Base-by-base conservation (phyloP, 257 asterid species). In the Anisodus acutangulus region DNA sequence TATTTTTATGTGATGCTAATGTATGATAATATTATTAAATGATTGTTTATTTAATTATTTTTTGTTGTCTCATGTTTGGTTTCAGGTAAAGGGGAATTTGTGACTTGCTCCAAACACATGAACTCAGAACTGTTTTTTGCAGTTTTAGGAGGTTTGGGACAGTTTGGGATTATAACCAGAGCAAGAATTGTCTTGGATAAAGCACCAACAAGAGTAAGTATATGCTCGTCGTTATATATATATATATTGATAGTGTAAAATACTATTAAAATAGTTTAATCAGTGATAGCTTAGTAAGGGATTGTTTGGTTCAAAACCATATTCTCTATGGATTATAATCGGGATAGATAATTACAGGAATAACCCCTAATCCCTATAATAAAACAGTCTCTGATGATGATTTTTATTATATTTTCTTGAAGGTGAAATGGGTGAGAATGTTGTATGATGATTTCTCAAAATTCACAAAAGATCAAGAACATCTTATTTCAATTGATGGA, bases 121-220 rank as follows among this genome's bases (percentile, higher is more conserved):
- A 90, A 92, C 74, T 85, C 91, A 2, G 91, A 90, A 68, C 86
- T 92, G 1, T 92, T 90, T 79, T 90, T 79, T 79, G 90, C 89
- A 71, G 95, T 90, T 68, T 86, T 92, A 26, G 95, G 95, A 13
- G 95, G 95, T 10, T 87, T 92, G 3, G 95, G 95, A n/a, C 95
- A 90, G 84, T 92, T 92, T 69, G 95, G 95, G 63, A 88, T 92
- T 82, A 92, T 92, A 35, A 87, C 90, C 1, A 88, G 92, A 57
- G 95, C 95, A 59, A 88, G 95, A 88, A 92, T 92, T 41, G 67
- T 86, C 41, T 86, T 90, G 1, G 80, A 86, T 0, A 90, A 86
- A 84, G 90, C 93, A 58, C 95, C 95, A 60, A 82, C 89, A 12
- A 86, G 89, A 78, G 95, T 91, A 87, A 83, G 90, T 1, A 69